Base-by-base conservation (phyloP, 2,329 filamentous ascomycete genomes). In the Bipolaris bicolor region DNA sequence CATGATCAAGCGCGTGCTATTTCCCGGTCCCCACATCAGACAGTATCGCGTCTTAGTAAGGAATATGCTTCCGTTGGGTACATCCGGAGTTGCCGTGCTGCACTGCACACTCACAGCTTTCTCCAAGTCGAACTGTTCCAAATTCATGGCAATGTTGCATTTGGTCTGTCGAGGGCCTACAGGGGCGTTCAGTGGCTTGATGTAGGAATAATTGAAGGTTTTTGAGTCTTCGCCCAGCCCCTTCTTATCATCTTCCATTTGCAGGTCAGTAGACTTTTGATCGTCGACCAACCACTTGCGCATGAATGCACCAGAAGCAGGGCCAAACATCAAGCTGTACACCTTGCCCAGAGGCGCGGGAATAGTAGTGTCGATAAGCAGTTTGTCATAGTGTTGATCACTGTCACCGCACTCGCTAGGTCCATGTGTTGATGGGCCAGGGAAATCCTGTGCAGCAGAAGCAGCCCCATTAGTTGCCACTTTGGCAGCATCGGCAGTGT, bases 161-260 rank as follows among this genome's bases (percentile, higher is more conserved):
- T 96, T 97, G 11, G 95, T 99, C 79, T 97, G 91, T 73, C 86
- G 95, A 0, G 95, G 95, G 0, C 95, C 95, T 63, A 99, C 94
- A 1, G 91, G 83, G 2, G 83, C 90, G 67, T 88, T 85, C 2
- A 99, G 80, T 1, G 95, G 95, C 75, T 97, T 98, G 78, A 96
- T 96, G 74, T 97, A 99, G 1, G 88, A 89, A 73, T 89, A 97
- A 18, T 81, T 86, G 44, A 93, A 86, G 3, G 84, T 84, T 73
- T 88, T 90, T 77, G 88, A 90, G 16, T 96, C 91, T 46, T 86
- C 84, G 3, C 86, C 86, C 22, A 96, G 77, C 0, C 90, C 92
- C 68, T 89, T 90, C 71, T 92, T 91, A 65, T 96, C 92, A 52
- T 86, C 83, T 44, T 94, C 90, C 78, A 96, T 88, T 61, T 91